These are phyloP conservation scores for Prunus salicina DNA, from an alignment of 306 rosid genomes.

Conservation along the genomic window DNA sequence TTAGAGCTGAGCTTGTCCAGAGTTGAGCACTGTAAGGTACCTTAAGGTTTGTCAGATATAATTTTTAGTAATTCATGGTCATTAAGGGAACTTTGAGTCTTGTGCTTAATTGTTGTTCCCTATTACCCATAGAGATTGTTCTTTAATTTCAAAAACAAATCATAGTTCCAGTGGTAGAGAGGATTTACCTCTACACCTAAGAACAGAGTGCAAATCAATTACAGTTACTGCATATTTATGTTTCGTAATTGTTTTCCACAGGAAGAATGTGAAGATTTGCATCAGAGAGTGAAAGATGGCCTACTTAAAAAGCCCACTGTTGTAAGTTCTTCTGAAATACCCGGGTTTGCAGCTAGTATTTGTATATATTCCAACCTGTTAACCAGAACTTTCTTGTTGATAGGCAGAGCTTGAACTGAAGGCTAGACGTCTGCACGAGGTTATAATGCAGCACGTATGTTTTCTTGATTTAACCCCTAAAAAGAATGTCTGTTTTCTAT, in stretches of 20 bases:
- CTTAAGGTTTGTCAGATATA: neutral
- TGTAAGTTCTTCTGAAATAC: conserved; percentile 41
- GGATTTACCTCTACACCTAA: neutral
- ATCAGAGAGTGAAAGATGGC: conserved; percentile 50
- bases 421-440: conserved; percentile 67
- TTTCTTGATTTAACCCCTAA: neutral
- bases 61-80: neutral
- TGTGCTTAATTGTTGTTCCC: neutral
- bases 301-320: conserved; percentile 59
- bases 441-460: conserved; percentile 66
- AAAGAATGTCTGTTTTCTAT: neutral
- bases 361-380: neutral
- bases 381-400: conserved; percentile 14
- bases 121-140: neutral
- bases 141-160: neutral
- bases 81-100: neutral
- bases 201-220: neutral
- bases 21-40: neutral
- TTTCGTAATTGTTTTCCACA: conserved; percentile 25
- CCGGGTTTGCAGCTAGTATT: neutral
- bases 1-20: neutral
- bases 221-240: neutral
- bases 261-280: conserved; percentile 81
- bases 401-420: conserved; percentile 77
- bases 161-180: neutral